Evolutionary conservation across 1,139 yeast genomes (phyloP).

Genomic region (Diutina rugosa): DNA sequence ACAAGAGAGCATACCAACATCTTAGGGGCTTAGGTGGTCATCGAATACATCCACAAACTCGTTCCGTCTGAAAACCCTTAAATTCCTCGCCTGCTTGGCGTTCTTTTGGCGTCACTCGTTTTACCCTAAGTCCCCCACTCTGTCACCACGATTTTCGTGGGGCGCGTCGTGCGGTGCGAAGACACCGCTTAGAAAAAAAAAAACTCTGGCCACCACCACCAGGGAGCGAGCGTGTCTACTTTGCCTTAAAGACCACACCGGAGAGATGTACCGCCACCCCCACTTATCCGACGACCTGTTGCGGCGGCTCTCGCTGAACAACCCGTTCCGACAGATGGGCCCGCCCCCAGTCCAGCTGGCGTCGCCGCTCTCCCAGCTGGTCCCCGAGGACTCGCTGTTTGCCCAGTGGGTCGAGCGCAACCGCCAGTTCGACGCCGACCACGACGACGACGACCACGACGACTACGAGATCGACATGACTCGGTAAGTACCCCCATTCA

Average conservation of each 20-base stretch:
- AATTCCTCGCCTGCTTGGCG: no score
- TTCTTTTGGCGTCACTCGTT: background rate
- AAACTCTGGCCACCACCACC: background rate
- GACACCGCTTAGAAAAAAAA: background rate
- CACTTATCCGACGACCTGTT: background rate
- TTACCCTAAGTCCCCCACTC: background rate
- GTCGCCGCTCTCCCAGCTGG: conserved; percentile 1
- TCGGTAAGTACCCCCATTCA: conserved; percentile 11
- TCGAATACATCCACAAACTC: no score
- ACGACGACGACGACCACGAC: background rate
- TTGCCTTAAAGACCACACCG: background rate
- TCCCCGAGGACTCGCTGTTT: conserved; percentile 1
- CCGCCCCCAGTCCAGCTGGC: conserved; percentile 3
- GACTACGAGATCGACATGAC: background rate
- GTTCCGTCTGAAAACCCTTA: no score
- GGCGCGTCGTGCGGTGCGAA: background rate
- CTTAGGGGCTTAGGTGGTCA: no score
- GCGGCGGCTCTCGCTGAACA: conserved; percentile 36
- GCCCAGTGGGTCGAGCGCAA: background rate
- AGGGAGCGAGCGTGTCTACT: no score
- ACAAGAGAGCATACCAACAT: no score
- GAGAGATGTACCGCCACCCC: background rate
- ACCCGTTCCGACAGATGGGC: conserved; percentile 37
- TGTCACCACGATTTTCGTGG: background rate
- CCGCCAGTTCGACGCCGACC: background rate